phyloP scores from a whole-genome alignment of 306 rosid genomes.

The Astragalus glycyphyllos region DNA sequence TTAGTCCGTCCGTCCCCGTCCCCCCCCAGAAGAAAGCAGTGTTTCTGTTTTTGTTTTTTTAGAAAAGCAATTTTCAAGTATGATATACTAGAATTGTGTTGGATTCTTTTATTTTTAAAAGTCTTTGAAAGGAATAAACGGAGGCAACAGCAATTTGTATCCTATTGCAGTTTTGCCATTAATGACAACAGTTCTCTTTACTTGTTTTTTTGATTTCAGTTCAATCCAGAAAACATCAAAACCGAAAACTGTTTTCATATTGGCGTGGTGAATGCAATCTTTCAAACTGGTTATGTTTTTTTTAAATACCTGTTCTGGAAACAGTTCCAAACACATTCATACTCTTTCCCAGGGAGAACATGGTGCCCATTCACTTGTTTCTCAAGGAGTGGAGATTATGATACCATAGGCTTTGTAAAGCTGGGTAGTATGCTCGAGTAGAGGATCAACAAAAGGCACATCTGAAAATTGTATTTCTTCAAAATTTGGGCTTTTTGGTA shows the following conservation, averaged over 20 bases:
- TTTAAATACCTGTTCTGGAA: neutral
- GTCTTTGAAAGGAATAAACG: neutral
- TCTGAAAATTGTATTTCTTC: constrained; percentile 10
- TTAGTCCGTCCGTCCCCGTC: no score
- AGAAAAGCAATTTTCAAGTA: constrained; percentile 1
- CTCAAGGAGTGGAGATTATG: neutral
- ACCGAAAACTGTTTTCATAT: constrained; percentile 5
- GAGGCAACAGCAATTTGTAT: constrained; percentile 11
- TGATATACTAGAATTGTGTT: neutral
- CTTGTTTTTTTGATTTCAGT: constrained; percentile 14
- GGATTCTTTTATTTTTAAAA: neutral
- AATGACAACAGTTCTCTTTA: neutral
- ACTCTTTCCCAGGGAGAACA: constrained; percentile 15
- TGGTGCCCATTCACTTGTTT: constrained; percentile 6
- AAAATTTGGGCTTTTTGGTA: constrained; percentile 22
- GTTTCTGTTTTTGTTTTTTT: neutral
- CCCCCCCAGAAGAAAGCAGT: constrained; percentile 1
- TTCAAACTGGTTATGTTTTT: neutral
- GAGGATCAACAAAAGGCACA: neutral
- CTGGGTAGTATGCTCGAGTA: constrained; percentile 9
- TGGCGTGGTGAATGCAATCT: constrained; percentile 24
- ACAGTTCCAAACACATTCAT: constrained; percentile 8
- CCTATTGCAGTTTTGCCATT: constrained; percentile 18
- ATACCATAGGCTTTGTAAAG: constrained; percentile 1
- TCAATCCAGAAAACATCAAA: constrained; percentile 1